Evolutionary conservation across 2,329 filamentous ascomycete species (phyloP), one percentile per base, ranked within the genome.

Genomic region (Orbilia ellipsospora): DNA sequence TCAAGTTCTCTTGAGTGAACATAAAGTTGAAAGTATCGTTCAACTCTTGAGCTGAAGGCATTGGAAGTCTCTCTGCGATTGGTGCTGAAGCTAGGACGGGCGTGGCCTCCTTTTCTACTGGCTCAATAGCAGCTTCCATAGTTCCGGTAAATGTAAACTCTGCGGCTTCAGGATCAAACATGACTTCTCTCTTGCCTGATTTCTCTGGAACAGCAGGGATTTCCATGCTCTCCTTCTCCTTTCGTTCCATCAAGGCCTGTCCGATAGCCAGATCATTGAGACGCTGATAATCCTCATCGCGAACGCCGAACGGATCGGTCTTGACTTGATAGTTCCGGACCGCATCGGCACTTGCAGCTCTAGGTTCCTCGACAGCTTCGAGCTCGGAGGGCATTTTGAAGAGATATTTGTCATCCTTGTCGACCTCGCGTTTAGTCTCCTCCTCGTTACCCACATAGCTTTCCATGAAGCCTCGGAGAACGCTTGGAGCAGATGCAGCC

Each of bases 41-140:
- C 56, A 80, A 60, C 57, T 80, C 79, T 20, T 78, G 77, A 44
- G 79, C 79, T 2, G 79, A 78, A 12, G 78, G 78, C 78, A 78
- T 79, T 8, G 76, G 76, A 8, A 69, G 16, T 67, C 60, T 16
- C 40, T 74, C 64, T 54, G 77, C 12, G 62, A 78, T 79, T 18
- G 77, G 74, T 15, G 65, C 69, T 13, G 77, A 56, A 5, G 64
- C 72, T 16, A 77, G 77, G 23, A 75, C 66, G 7, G 67, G 66
- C 52, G 72, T 65, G 7, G 55, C 62, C 18, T 61, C 55, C 23
- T 72, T 54, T 20, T 65, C 66, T 3, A 28, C 62, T 15, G 40
- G 57, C 15, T 63, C 60, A 15, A 52, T 4, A 31, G 18, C 48
- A 12, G 40, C 1, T 13, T 69, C 65, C 15, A 42, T 13, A 8